A percentile compares a stretch with the other conserved stretches of the same genome.
phyloP scores from a whole-genome alignment of 2,329 filamentous ascomycete species.

The Trichoderma harzianum region DNA sequence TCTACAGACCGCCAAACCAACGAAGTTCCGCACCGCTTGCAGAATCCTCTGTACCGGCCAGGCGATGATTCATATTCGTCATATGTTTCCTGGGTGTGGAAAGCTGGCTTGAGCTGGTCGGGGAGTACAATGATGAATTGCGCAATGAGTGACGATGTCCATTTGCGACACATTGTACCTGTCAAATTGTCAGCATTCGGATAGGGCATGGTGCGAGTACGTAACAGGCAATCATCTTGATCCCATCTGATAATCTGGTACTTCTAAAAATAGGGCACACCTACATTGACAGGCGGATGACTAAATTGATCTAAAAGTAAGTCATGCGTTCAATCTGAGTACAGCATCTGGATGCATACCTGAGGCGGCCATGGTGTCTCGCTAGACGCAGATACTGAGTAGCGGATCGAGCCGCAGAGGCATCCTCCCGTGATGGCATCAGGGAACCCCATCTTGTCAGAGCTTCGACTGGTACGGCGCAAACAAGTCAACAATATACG shows the following conservation, averaged over 20 bases:
- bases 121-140: constrained; percentile 10
- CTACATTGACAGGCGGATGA: constrained; percentile 10
- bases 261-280: background rate
- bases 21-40: constrained; percentile 9
- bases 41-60: constrained; percentile 5
- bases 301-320: background rate
- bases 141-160: constrained; percentile 10
- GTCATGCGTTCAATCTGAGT: background rate
- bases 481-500: background rate
- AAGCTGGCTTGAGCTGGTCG: background rate
- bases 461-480: background rate
- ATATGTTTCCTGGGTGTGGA: background rate
- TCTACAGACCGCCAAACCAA: constrained; percentile 2
- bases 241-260: background rate
- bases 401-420: constrained; percentile 3
- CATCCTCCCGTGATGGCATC: constrained; percentile 7
- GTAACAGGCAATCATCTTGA: background rate
- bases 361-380: constrained; percentile 4
- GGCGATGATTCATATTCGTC: constrained; percentile 4
- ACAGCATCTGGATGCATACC: background rate
- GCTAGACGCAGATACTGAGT: background rate
- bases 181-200: background rate
- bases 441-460: background rate
- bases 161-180: constrained; percentile 14
- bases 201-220: background rate